Conservation (phyloP, 495 filamentous ascomycete species). For the Lophium mytilinum region DNA sequence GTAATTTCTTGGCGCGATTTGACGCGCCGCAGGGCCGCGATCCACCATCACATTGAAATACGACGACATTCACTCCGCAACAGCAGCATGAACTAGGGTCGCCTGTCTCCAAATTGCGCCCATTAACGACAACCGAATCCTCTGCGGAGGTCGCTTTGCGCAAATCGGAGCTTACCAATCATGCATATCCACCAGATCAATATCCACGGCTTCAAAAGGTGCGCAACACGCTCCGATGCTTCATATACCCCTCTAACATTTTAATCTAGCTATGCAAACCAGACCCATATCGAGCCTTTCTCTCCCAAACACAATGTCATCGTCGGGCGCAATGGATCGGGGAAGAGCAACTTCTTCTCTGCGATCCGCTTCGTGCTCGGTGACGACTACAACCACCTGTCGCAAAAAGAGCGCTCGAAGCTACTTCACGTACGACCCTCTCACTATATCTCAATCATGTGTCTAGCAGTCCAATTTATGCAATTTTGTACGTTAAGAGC, state of each 20-base stretch:
- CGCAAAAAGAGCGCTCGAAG: slow-evolving; percentile 88
- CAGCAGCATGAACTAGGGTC: too few relatives aligned
- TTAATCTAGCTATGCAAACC: slow-evolving; percentile 86
- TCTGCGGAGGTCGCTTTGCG: too few relatives aligned
- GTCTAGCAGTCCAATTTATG: too few relatives aligned
- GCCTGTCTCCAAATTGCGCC: too few relatives aligned
- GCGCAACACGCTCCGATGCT: slow-evolving; percentile 17
- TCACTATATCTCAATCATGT: too few relatives aligned
- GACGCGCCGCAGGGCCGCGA: too few relatives aligned
- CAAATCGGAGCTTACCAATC: not conserved
- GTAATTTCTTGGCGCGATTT: too few relatives aligned
- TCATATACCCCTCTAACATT: not conserved
- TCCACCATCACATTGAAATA: too few relatives aligned
- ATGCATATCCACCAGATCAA: slow-evolving; percentile 99
- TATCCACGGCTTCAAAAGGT: slow-evolving; percentile 99
- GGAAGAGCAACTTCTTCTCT: slow-evolving; percentile 99
- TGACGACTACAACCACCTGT: slow-evolving; percentile 95
- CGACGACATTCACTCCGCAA: too few relatives aligned
- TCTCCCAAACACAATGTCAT: slow-evolving; percentile 98
- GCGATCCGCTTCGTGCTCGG: slow-evolving; percentile 97
- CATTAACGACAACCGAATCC: too few relatives aligned
- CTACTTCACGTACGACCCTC: slow-evolving; percentile 63
- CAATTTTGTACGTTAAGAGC: too few relatives aligned
- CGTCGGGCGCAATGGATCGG: slow-evolving; percentile 96
- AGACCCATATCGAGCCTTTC: slow-evolving; percentile 97